Evolutionary conservation across 2,329 filamentous ascomycete species (phyloP).

Genomic region (Cladosporium colombiae): DNA sequence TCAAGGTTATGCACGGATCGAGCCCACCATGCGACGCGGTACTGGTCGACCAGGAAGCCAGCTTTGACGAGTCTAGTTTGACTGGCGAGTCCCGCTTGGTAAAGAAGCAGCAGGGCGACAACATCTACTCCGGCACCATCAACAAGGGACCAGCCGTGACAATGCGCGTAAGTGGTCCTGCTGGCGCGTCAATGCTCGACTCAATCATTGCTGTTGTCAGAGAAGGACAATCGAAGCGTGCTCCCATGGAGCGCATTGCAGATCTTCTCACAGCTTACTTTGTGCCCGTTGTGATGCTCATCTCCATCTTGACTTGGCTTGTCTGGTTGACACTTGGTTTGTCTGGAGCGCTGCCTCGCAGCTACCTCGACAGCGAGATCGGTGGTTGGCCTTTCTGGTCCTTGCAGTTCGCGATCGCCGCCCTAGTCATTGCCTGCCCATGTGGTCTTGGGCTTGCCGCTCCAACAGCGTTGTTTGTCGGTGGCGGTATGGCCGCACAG

Average conservation of each 20-base stretch:
- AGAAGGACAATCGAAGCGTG: conserved; percentile 74
- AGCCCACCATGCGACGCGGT: conserved; percentile 83
- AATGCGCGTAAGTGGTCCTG: conserved; percentile 63
- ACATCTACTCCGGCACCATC: conserved; percentile 71
- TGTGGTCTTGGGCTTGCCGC: conserved; percentile 84
- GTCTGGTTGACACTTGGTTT: conserved; percentile 69
- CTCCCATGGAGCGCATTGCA: conserved; percentile 74
- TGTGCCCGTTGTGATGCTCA: conserved; percentile 68
- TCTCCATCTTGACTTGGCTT: conserved; percentile 71
- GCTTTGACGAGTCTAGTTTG: conserved; percentile 87
- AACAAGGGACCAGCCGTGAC: conserved; percentile 67
- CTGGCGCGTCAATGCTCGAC: conserved; percentile 74
- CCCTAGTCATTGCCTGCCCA: conserved; percentile 84
- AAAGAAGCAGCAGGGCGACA: conserved; percentile 63
- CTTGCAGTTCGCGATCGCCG: conserved; percentile 79
- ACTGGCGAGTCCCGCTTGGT: conserved; percentile 75
- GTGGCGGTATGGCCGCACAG: conserved; percentile 75
- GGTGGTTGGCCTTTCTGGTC: conserved; percentile 74
- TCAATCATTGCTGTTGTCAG: conserved; percentile 75
- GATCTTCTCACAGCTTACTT: conserved; percentile 75
- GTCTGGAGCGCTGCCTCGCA: conserved; percentile 55
- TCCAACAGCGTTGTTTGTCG: conserved; percentile 80
- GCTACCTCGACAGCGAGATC: conserved; percentile 54
- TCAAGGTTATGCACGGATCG: conserved; percentile 74
- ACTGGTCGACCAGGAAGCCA: conserved; percentile 58